Conservation (phyloP, 139 green algal genomes). For the Ettlia oleoabundans region DNA sequence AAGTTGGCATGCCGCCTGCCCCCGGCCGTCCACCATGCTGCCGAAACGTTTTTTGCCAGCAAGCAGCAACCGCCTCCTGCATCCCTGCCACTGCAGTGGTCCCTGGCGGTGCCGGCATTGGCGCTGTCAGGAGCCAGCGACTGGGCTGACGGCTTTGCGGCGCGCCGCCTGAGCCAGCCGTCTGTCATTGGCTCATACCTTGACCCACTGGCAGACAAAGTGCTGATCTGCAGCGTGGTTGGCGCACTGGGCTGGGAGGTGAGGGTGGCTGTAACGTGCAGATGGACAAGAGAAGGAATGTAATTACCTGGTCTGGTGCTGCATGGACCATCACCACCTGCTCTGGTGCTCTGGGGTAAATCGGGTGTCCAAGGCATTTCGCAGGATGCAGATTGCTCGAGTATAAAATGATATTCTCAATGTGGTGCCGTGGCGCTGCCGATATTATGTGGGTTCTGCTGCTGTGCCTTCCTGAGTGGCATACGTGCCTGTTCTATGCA, state of each 20-base stretch:
- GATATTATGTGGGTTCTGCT: no score
- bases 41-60: not conserved
- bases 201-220: slow-evolving; percentile 91
- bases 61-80: not conserved
- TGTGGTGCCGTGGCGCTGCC: no score
- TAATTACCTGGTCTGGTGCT: no score
- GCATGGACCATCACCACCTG: not conserved
- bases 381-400: no score
- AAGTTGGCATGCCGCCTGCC: no score
- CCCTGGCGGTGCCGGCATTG: slow-evolving; percentile 33
- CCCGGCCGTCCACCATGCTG: not conserved
- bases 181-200: slow-evolving; percentile 88
- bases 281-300: no score
- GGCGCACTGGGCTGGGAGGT: slow-evolving; percentile 61
- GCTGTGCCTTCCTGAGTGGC: no score
- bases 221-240: slow-evolving; percentile 55
- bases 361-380: no score
- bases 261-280: not conserved
- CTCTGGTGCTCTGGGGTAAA: no score
- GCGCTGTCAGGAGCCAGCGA: slow-evolving; percentile 63
- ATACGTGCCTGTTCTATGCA: not conserved
- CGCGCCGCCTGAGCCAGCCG: slow-evolving; percentile 56
- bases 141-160: slow-evolving; percentile 86
- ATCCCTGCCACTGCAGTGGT: slow-evolving; percentile 26
- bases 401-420: no score